phyloP scores from a whole-genome alignment of 192 early-diverging fungal species.

The Phlyctochytrium planicorne region DNA sequence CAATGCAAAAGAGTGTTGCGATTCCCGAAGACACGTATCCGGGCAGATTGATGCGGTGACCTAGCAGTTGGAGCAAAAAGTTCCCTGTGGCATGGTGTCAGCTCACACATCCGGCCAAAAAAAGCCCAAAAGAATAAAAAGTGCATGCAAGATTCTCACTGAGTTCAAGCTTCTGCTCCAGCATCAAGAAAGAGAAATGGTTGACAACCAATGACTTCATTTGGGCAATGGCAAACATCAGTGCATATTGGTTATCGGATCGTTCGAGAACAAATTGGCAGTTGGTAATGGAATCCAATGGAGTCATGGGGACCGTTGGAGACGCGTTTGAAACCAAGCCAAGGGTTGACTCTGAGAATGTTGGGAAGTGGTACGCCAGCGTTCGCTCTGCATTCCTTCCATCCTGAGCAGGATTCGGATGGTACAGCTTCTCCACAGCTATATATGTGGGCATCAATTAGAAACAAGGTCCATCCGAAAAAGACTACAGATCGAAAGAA shows the following conservation, averaged over 20 bases:
- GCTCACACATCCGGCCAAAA: too few species aligned
- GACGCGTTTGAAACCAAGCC: constrained; percentile 39
- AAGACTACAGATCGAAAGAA: too few species aligned
- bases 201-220: constrained; percentile 57
- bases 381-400: constrained; percentile 59
- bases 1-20: constrained; percentile 59
- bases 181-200: constrained; percentile 56
- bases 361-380: constrained; percentile 78
- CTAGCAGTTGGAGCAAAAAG: constrained; percentile 58
- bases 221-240: constrained; percentile 60
- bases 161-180: constrained; percentile 51
- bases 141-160: constrained; percentile 37
- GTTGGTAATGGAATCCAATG: constrained; percentile 57
- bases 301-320: constrained; percentile 42
- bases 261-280: constrained; percentile 58
- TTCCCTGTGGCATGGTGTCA: constrained; percentile 38
- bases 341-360: constrained; percentile 65
- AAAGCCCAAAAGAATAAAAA: neutral
- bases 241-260: constrained; percentile 65
- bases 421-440: neutral
- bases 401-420: constrained; percentile 2
- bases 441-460: neutral
- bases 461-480: too few species aligned
- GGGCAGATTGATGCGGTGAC: constrained; percentile 16
- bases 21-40: constrained; percentile 60